Evolutionary conservation across 805 yeast species (phyloP), one percentile per base, ranked within the genome.

Genomic region (Pichia paraexigua): DNA sequence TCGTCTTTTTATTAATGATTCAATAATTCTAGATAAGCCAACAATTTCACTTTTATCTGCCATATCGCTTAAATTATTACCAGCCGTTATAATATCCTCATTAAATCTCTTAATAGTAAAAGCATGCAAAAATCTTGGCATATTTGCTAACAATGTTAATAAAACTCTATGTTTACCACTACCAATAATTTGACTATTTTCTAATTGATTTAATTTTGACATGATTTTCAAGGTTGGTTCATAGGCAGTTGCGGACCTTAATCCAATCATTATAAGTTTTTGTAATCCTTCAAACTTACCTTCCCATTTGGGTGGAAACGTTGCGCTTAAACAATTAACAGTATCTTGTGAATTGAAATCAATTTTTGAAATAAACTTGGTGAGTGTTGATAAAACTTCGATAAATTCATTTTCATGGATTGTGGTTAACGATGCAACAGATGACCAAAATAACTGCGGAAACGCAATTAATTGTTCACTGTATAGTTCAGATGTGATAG

Each of bases 261-360:
- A 70, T 0, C 99, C 99, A 45, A 82, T 79, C 77, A 89, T 72
- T 0, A 91, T 80, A 20, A 85, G 75, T 44, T 78, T 83, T 60
- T 90, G 96, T 8, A 94, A 71, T 0, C 98, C 98, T 61, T 85
- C 92, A 65, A 90, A 94, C 51, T 82, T 78, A 1, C 97, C 96
- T 62, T 91, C 96, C 99, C 98, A 94, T 52, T 87, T 85, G 0
- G 94, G 82, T 0, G 99, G 99, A 63, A 91, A 94, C 0, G 94
- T 86, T 0, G 94, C 78, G 18, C 87, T 79, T 53, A 91, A 73
- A 64, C 95, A 83, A 24, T 85, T 80, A 1, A 90, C 92, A 0
- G 95, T 87, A 50, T 87, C 96, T 0, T 84, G 86, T 0, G 95
- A 82, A 56, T 86, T 90, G 48, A 89, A 70, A 63, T 89, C 96